phyloP scores from a whole-genome alignment of 495 filamentous ascomycete species.

The Aspergillus leporis region DNA sequence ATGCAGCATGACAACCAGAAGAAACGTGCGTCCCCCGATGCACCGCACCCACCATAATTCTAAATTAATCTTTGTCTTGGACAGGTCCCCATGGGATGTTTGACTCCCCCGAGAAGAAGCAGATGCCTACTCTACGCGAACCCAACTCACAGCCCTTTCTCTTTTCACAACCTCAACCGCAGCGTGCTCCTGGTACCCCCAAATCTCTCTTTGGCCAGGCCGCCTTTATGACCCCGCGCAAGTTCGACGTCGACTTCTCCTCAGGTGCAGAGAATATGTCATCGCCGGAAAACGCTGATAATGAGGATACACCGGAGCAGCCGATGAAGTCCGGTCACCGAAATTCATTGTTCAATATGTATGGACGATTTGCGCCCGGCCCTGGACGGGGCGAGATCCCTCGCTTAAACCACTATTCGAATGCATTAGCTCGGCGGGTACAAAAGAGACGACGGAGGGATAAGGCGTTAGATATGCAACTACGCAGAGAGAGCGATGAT shows the following conservation, averaged over 20 bases:
- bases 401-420: constrained; percentile 52
- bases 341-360: constrained; percentile 44
- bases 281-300: constrained; percentile 71
- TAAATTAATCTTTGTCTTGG: constrained; percentile 9
- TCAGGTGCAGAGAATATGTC: constrained; percentile 78
- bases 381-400: constrained; percentile 61
- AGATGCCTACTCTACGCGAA: constrained; percentile 46
- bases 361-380: constrained; percentile 46
- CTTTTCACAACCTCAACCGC: constrained; percentile 37
- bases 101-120: constrained; percentile 52
- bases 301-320: constrained; percentile 69
- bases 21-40: constrained; percentile 49
- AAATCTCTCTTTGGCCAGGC: constrained; percentile 60
- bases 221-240: constrained; percentile 80
- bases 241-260: constrained; percentile 67
- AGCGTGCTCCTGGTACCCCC: constrained; percentile 27
- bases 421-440: constrained; percentile 51
- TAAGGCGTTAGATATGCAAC: constrained; percentile 42
- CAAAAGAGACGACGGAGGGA: constrained; percentile 55
- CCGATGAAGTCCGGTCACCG: constrained; percentile 46
- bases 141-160: constrained; percentile 50
- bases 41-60: constrained; percentile 3
- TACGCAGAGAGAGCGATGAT: constrained; percentile 40
- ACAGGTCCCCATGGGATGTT: constrained; percentile 53
- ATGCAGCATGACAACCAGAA: constrained; percentile 44